A percentile compares a stretch with the other conserved stretches of the same genome.
Evolutionary conservation across 352 stramenopile species (phyloP).

Genomic region (Peronospora destructor): DNA sequence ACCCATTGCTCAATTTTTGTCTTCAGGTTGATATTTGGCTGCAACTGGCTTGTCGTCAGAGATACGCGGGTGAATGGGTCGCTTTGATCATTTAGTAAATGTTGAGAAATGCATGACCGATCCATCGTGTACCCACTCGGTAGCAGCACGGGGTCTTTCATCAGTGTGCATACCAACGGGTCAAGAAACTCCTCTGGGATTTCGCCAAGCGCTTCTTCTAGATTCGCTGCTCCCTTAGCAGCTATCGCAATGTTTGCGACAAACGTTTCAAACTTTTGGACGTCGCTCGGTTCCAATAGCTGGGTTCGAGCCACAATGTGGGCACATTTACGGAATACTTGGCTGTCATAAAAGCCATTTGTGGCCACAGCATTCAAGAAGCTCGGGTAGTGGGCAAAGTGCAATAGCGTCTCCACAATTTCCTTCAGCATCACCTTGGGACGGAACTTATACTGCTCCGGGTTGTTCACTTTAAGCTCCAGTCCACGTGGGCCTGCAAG

Average conservation of each 20-base stretch:
- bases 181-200: constrained; percentile 96
- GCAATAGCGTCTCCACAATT: constrained; percentile 92
- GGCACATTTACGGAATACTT: constrained; percentile 67
- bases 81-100: constrained; percentile 94
- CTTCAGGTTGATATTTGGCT: constrained; percentile 58
- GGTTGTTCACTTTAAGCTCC: constrained; percentile 95
- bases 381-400: constrained; percentile 87
- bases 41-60: constrained; percentile 65
- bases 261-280: constrained; percentile 54
- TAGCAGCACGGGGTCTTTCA: constrained; percentile 93
- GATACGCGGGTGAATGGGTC: constrained; percentile 95
- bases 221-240: constrained; percentile 37
- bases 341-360: constrained; percentile 81
- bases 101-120: constrained; percentile 91
- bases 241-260: constrained; percentile 45
- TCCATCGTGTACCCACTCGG: constrained; percentile 91
- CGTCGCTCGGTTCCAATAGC: constrained; percentile 36
- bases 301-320: constrained; percentile 64
- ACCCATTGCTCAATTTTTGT: constrained; percentile 62
- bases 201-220: constrained; percentile 84
- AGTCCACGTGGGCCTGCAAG: constrained; percentile 89
- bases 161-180: constrained; percentile 91
- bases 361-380: constrained; percentile 90
- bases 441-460: constrained; percentile 97
- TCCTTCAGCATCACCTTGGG: constrained; percentile 96